phyloP scores from a whole-genome alignment of 176 grass and related monocot species.

The Puccinellia tenuiflora region DNA sequence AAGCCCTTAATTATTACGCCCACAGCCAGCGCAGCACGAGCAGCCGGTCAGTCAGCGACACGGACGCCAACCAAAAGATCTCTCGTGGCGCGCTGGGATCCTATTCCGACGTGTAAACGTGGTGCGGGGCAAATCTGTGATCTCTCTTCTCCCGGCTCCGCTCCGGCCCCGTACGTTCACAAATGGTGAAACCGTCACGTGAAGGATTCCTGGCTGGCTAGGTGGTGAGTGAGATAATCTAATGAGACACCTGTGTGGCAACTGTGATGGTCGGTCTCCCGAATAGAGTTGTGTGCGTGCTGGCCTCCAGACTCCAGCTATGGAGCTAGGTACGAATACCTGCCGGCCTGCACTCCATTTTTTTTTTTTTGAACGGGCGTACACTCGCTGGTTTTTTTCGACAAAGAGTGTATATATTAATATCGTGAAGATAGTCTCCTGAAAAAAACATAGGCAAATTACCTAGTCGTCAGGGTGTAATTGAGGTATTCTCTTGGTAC shows the following conservation, averaged over 20 bases:
- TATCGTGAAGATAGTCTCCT: no score
- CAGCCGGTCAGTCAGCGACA: slow-evolving; percentile 33
- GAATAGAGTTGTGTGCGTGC: slow-evolving; percentile 7
- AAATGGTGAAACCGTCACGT: slow-evolving; percentile 27
- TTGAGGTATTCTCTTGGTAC: neutral
- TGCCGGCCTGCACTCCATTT: no score
- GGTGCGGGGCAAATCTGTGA: slow-evolving; percentile 11
- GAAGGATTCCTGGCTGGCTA: slow-evolving; percentile 3
- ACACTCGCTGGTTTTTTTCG: no score
- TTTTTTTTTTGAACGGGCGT: no score
- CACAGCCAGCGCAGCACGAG: neutral
- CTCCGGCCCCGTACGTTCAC: neutral
- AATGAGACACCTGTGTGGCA: slow-evolving; percentile 40
- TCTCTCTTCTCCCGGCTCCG: neutral
- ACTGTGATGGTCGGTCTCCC: no score
- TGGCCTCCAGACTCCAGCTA: neutral
- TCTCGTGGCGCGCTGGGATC: neutral
- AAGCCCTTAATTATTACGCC: slow-evolving; percentile 28
- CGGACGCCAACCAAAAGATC: slow-evolving; percentile 34
- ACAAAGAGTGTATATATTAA: no score
- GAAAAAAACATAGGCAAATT: neutral
- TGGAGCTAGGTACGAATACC: neutral
- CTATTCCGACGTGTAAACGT: neutral
- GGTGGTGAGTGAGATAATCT: slow-evolving; percentile 4
- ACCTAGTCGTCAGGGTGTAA: neutral